Evolutionary conservation across 2,329 filamentous ascomycete genomes (phyloP).

Genomic region (Hawksworthiomyces lignivorus): DNA sequence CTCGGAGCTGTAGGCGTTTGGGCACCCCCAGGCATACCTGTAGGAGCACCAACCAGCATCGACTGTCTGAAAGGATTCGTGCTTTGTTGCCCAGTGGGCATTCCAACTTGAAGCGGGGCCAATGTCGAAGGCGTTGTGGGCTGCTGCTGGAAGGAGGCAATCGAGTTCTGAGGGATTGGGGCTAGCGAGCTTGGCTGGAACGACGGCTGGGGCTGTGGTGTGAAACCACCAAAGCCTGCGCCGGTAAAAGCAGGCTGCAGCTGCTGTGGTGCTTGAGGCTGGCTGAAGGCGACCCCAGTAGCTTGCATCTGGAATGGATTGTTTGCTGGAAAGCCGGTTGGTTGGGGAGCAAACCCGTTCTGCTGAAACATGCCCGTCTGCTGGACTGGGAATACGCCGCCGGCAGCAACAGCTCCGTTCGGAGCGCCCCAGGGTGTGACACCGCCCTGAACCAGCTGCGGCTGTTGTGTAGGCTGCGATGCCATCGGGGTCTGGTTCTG

Average conservation of each 20-base stretch:
- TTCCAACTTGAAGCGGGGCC: conserved; percentile 28
- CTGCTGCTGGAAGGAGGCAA: conserved; percentile 43
- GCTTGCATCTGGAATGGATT: conserved; percentile 35
- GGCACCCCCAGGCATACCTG: conserved; percentile 39
- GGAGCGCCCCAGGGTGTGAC: conserved; percentile 30
- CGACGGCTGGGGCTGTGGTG: conserved; percentile 44
- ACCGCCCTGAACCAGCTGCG: conserved; percentile 21
- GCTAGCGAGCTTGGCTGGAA: conserved; percentile 47
- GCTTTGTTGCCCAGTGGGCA: conserved; percentile 45
- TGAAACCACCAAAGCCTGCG: conserved; percentile 77
- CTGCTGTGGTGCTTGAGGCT: conserved; percentile 33
- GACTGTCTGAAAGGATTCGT: conserved; percentile 95
- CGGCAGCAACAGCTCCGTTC: conserved; percentile 20
- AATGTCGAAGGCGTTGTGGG: conserved; percentile 14
- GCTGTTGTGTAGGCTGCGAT: conserved; percentile 33
- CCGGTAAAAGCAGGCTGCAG: conserved; percentile 52
- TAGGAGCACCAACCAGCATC: conserved; percentile 59
- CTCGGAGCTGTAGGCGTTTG: too few relatives aligned
- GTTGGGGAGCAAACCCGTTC: conserved; percentile 28
- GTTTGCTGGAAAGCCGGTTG: conserved; percentile 29
- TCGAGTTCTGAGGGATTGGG: conserved; percentile 50
- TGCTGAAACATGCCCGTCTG: conserved; percentile 31
- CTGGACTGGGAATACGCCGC: conserved; percentile 25
- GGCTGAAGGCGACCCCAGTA: conserved; percentile 24
- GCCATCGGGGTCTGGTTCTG: conserved; percentile 71